Conservation (phyloP, 2,329 filamentous ascomycete species). For the Aspergillus caelatus region DNA sequence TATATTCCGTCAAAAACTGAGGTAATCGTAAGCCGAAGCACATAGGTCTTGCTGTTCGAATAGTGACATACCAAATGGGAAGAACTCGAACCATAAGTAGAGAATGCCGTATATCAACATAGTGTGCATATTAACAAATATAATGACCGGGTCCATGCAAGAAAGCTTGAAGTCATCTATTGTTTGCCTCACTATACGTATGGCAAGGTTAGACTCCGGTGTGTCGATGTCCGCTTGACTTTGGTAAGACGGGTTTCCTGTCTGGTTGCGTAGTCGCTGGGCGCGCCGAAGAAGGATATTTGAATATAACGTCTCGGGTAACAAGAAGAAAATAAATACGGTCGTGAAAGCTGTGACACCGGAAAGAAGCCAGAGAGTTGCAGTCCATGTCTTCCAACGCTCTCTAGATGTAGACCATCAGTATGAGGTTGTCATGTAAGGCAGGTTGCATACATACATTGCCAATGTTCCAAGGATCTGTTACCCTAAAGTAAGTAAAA, state of each 20-base stretch:
- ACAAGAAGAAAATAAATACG: slow-evolving; percentile 3
- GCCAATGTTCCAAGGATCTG: slow-evolving; percentile 14
- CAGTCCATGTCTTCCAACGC: slow-evolving; percentile 9
- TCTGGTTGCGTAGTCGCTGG: slow-evolving; percentile 11
- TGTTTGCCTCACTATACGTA: slow-evolving; percentile 24
- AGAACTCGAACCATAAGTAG: slow-evolving; percentile 25
- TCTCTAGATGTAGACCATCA: not conserved
- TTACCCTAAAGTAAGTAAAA: not conserved
- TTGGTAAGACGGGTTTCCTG: slow-evolving; percentile 12
- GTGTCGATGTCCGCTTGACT: slow-evolving; percentile 9
- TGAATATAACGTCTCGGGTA: slow-evolving; percentile 12
- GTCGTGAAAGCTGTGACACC: slow-evolving; percentile 6
- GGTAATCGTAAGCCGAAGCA: not conserved
- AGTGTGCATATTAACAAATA: slow-evolving; percentile 19
- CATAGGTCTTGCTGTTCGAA: not conserved
- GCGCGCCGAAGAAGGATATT: slow-evolving; percentile 21
- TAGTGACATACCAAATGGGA: slow-evolving; percentile 18
- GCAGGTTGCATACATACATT: not conserved
- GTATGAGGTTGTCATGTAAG: too few relatives aligned
- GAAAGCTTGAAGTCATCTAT: slow-evolving; percentile 4
- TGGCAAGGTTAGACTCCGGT: not conserved
- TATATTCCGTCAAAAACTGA: slow-evolving; percentile 18
- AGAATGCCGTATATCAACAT: slow-evolving; percentile 23
- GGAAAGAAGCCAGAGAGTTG: slow-evolving; percentile 9
- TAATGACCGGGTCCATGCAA: slow-evolving; percentile 16